Evolutionary conservation across 306 rosid genomes (phyloP).

Genomic region (Quercus engelmannii): DNA sequence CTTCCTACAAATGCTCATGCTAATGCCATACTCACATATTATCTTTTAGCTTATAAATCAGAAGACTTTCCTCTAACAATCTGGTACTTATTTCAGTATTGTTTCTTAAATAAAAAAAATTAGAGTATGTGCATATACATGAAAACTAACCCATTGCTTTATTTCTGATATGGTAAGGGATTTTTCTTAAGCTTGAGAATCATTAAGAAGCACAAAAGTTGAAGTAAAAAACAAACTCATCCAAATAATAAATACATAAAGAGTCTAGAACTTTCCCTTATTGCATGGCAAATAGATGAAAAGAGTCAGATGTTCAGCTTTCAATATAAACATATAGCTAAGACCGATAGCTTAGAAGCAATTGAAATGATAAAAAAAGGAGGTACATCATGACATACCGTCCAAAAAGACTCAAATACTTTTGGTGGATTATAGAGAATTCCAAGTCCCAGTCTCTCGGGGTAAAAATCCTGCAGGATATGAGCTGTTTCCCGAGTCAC

Average conservation of each 20-base stretch:
- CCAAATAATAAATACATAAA: background rate
- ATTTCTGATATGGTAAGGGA: background rate
- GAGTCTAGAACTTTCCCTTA: background rate
- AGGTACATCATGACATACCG: constrained; percentile 46
- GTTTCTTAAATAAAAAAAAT: no score
- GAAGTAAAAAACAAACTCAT: background rate
- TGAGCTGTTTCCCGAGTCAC: constrained; percentile 58
- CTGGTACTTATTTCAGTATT: no score
- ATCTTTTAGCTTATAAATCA: no score
- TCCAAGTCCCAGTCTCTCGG: constrained; percentile 78
- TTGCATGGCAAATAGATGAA: background rate
- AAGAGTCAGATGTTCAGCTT: background rate
- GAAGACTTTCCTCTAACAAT: no score
- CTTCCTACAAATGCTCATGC: no score
- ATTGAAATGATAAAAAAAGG: background rate
- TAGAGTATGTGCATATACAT: background rate
- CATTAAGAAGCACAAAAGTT: no score
- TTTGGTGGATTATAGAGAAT: constrained; percentile 82
- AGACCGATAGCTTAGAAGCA: background rate
- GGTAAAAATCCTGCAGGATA: constrained; percentile 73
- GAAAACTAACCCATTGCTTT: background rate
- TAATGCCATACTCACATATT: no score
- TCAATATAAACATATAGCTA: background rate
- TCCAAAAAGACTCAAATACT: constrained; percentile 80
- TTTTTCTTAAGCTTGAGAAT: background rate